Percentiles rank a stretch among this genome's conserved stretches.
Conservation (phyloP, 2,329 filamentous ascomycete species). For the Aspergillus sp. region DNA sequence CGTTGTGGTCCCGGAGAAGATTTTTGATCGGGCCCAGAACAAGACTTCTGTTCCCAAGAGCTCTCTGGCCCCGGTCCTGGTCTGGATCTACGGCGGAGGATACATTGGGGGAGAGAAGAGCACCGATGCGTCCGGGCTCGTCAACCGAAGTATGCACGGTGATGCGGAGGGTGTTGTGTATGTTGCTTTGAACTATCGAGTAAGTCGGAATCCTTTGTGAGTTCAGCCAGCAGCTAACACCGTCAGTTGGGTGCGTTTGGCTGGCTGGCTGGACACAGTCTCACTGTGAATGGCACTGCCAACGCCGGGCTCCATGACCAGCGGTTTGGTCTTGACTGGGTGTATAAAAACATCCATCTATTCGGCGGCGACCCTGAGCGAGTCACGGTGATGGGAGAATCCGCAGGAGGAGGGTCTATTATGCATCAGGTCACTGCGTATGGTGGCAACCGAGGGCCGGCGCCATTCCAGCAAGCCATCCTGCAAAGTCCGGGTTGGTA, state of each 20-base stretch:
- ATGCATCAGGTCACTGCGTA: conserved; percentile 48
- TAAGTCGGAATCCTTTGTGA: conserved; percentile 9
- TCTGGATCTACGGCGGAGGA: conserved; percentile 44
- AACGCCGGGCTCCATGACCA: conserved; percentile 48
- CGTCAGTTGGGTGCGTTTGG: conserved; percentile 39
- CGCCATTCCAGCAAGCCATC: conserved; percentile 32
- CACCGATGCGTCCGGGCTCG: conserved; percentile 30
- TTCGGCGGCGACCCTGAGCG: conserved; percentile 47
- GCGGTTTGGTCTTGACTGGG: conserved; percentile 49
- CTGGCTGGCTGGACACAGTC: conserved; percentile 37
- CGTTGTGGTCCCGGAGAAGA: conserved; percentile 23
- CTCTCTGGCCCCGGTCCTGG: conserved; percentile 24
- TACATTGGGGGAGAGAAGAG: conserved; percentile 34
- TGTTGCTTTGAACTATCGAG: conserved; percentile 41
- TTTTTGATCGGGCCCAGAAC: conserved; percentile 19
- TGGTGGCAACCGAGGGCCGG: conserved; percentile 35
- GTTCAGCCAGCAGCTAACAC: conserved; percentile 2
- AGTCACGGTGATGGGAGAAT: conserved; percentile 38
- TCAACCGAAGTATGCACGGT: conserved; percentile 33
- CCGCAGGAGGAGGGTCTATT: conserved; percentile 45
- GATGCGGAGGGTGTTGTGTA: conserved; percentile 34
- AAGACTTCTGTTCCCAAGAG: conserved; percentile 4
- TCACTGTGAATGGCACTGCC: conserved; percentile 35
- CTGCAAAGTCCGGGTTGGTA: conserved; percentile 35
- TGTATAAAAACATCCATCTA: conserved; percentile 43